These are phyloP conservation scores for Balamuthia mandrillaris DNA, from an alignment of 208 protist genomes.

Conservation along the genomic window DNA sequence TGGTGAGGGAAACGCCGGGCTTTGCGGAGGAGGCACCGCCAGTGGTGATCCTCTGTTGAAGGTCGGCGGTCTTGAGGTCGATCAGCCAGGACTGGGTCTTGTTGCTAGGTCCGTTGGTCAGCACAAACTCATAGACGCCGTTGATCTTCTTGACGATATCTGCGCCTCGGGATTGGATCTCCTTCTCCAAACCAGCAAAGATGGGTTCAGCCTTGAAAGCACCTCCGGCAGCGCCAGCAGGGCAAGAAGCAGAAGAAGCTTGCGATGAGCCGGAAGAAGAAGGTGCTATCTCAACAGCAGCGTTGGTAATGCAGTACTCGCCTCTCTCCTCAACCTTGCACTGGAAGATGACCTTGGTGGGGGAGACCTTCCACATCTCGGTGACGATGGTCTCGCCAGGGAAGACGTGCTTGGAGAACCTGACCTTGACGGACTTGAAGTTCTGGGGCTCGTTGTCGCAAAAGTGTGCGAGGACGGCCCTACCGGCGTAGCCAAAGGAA, in stretches of 20 bases:
- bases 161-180: neutral
- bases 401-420: conserved; percentile 59
- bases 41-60: neutral
- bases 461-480: conserved; percentile 50
- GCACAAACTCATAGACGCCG: conserved; percentile 50
- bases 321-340: conserved; percentile 32
- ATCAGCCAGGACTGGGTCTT: neutral
- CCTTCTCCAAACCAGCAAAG: neutral
- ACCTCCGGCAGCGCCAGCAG: neutral
- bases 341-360: conserved; percentile 42
- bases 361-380: conserved; percentile 48
- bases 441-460: conserved; percentile 50
- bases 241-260: neutral
- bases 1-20: conserved; percentile 45
- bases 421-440: conserved; percentile 52
- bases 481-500: conserved; percentile 53
- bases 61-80: conserved; percentile 33
- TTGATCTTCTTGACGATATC: conserved; percentile 35
- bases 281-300: conserved; percentile 32
- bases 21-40: neutral
- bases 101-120: neutral
- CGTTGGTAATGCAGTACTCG: conserved; percentile 24
- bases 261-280: neutral
- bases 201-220: conserved; percentile 14
- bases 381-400: conserved; percentile 59